Evolutionary conservation across 495 filamentous ascomycete genomes (phyloP), one percentile per base, ranked within the genome.

Genomic region (Lichenothelia convexa): DNA sequence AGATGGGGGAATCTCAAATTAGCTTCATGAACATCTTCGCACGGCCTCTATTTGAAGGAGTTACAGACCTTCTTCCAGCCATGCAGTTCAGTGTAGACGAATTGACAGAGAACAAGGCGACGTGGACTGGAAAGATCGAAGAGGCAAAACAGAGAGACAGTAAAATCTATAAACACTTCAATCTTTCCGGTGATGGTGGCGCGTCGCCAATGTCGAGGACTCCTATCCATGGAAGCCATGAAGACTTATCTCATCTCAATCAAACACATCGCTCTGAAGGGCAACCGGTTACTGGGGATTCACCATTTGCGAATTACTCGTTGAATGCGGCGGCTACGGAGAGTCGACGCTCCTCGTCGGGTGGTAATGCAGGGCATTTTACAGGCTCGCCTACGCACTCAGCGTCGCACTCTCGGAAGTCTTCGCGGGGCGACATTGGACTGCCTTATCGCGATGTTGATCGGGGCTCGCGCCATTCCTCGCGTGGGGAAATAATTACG

Each of bases 1-100:
- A 86, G 29, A 67, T 94, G n/a, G 78, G 74, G 35, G 75, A 76
- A 21, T 77, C 82, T 9, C 91, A 97, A 57, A 78, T 92, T 45
- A 74, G 78, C 20, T 97, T 97, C 60, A 93, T 97, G 80, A 89
- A 78, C 38, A 68, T 93, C 40, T 95, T 95, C 51, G 89, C 87
- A 16, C 67, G 79, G 23, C 89, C 89, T 0, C 67, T 97, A 0
- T 97, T 97, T 50, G 74, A 84, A 42, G 78, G 73, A 17, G 73
- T 93, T 13, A 71, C 79, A 18, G 75, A 91, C 36, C 70, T 95
- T 27, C 57, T 95, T 34, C 85, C 89, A 5, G 69, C 66, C 17
- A 75, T 97, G 72, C 59, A 64, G 23, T 93, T 86, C 51, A 80
- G 73, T 22, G 77, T 86, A 5, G 69, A 78, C 2, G 82, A 93